These are phyloP conservation scores for Microbotryum violaceum DNA, from an alignment of 1,284 basidiomycete genomes.

Conservation along the genomic window DNA sequence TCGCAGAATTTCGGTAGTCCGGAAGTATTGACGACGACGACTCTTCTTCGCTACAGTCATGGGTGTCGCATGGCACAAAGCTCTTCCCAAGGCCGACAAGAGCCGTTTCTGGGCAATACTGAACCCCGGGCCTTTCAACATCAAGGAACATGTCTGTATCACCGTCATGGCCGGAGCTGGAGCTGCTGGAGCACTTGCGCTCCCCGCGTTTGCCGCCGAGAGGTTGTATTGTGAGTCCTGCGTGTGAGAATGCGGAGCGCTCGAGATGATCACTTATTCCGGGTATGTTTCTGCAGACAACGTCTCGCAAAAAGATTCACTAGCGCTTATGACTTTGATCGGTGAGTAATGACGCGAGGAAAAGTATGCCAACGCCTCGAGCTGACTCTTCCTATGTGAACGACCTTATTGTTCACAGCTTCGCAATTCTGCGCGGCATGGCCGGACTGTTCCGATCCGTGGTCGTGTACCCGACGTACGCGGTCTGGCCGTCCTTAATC, in stretches of 20 bases:
- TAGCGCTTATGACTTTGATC: not conserved
- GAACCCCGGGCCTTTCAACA: constrained; percentile 8
- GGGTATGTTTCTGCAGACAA: not conserved
- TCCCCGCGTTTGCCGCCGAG: constrained; percentile 1
- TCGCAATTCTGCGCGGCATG: constrained; percentile 23
- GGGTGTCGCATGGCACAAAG: not conserved
- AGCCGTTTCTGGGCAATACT: constrained; percentile 35
- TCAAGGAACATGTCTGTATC: constrained; percentile 16
- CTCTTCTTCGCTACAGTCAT: not conserved
- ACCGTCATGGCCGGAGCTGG: constrained; percentile 14
- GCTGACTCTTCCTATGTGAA: too few relatives aligned
- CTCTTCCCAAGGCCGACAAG: not conserved
- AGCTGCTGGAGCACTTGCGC: not conserved
- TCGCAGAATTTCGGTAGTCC: too few relatives aligned
- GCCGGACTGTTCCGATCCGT: not conserved
- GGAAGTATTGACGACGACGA: too few relatives aligned
- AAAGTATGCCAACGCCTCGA: too few relatives aligned
- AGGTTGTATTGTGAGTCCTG: not conserved
- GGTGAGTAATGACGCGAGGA: not conserved
- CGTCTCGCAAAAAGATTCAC: not conserved
- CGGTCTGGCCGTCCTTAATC: not conserved
- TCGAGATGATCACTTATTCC: too few relatives aligned
- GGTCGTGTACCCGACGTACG: constrained; percentile 7
- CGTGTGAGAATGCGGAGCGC: not conserved
- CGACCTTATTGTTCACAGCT: not conserved